These are phyloP conservation scores for Pythium graminicola DNA, from an alignment of 352 stramenopile genomes.

Conservation along the genomic window DNA sequence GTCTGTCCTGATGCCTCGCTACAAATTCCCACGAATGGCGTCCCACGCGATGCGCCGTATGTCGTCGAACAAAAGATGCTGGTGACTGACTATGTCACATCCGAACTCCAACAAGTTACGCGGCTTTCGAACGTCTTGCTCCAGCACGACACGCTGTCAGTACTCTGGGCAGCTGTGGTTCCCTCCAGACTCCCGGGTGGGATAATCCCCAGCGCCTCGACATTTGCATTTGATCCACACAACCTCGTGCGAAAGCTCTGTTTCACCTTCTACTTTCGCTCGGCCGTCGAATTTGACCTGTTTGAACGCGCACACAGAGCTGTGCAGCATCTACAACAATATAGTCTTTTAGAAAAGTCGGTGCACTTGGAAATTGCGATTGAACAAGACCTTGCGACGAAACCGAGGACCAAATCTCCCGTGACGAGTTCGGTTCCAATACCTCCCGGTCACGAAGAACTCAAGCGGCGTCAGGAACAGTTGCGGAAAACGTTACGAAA, in stretches of 20 bases:
- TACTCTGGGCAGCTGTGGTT: constrained; percentile 39
- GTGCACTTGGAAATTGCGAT: constrained; percentile 55
- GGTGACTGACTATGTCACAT: constrained; percentile 43
- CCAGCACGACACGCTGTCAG: constrained; percentile 33
- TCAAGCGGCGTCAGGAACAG: constrained; percentile 10
- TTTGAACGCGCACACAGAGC: constrained; percentile 36
- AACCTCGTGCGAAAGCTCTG: constrained; percentile 25
- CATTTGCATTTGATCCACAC: constrained; percentile 2
- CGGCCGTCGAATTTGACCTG: constrained; percentile 44
- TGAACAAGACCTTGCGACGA: constrained; percentile 11
- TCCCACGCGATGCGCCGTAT: constrained; percentile 17
- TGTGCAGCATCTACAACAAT: constrained; percentile 34
- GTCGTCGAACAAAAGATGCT: constrained; percentile 46
- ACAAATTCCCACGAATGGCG: constrained; percentile 24
- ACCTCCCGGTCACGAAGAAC: constrained; percentile 15
- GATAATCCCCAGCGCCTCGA: constrained; percentile 6
- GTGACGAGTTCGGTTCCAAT: neutral
- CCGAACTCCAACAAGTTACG: constrained; percentile 47
- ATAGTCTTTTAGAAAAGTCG: constrained; percentile 42
- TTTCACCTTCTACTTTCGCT: constrained; percentile 66
- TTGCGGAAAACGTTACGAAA: too few relatives aligned
- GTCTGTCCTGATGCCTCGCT: constrained; percentile 43
- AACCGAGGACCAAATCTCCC: constrained; percentile 2
- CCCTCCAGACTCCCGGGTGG: neutral
- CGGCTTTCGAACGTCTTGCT: constrained; percentile 35